Percentiles rank a stretch among this genome's conserved stretches.
phyloP scores from a whole-genome alignment of 2,329 filamentous ascomycete genomes.

The Fusarium sp. region DNA sequence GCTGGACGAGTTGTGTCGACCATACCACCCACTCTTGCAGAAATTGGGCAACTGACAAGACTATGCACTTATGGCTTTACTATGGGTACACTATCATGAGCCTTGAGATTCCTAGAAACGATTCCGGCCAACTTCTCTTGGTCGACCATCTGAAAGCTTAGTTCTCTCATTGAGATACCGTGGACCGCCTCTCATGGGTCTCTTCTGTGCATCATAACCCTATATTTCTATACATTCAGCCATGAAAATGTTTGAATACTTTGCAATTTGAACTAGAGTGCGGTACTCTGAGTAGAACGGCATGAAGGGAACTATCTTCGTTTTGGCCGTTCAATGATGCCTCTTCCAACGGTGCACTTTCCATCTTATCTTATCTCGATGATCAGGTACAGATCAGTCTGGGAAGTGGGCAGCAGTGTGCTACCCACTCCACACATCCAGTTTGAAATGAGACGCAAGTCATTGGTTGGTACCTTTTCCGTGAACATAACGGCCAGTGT shows the following conservation, averaged over 20 bases:
- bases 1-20: background rate
- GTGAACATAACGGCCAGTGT: background rate
- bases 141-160: no score
- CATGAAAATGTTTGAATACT: no score
- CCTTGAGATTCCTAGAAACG: no score
- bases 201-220: no score
- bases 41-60: no score
- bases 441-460: background rate
- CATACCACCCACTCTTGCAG: no score
- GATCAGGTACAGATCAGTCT: background rate
- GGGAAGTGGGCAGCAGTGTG: background rate
- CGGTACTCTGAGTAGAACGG: rapidly evolving
- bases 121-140: no score
- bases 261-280: background rate
- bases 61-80: no score
- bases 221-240: no score
- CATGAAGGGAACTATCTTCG: background rate
- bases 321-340: background rate
- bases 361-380: background rate
- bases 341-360: background rate
- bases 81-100: no score
- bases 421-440: background rate
- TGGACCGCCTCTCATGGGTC: no score
- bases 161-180: no score
- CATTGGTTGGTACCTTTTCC: background rate